A percentile compares a stretch with the other conserved stretches of the same genome.
Conservation (phyloP, 139 green algal species). For the Yamagishiella unicocca region DNA sequence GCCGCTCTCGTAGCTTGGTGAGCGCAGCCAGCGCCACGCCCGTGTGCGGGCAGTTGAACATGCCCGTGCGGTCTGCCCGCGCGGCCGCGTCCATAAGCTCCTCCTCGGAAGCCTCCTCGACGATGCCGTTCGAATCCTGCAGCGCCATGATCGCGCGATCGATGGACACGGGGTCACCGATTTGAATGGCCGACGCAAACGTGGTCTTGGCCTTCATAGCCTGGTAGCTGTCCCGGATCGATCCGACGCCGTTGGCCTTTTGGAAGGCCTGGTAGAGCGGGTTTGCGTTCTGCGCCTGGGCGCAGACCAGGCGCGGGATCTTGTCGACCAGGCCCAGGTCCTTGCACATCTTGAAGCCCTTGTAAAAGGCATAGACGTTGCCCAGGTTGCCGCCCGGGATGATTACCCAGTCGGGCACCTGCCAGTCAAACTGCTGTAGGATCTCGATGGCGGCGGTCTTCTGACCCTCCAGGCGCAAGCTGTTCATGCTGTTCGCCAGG, state of each 20-base stretch:
- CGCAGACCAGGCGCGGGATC: conserved; percentile 93
- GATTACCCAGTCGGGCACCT: conserved; percentile 99
- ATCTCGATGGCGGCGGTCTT: conserved; percentile 99
- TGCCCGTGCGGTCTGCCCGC: conserved; percentile 94
- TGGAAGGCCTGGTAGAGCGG: conserved; percentile 96
- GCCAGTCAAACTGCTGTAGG: conserved; percentile 99
- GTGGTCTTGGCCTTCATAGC: conserved; percentile 95
- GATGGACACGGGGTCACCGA: conserved; percentile 98
- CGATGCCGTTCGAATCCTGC: conserved; percentile 91
- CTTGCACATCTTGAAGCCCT: conserved; percentile 86
- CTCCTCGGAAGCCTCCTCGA: conserved; percentile 99
- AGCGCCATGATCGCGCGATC: conserved; percentile 98
- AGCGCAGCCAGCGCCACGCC: conserved; percentile 96
- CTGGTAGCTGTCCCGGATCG: conserved; percentile 79
- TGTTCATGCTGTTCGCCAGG: conserved; percentile 99
- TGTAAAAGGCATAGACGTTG: conserved; percentile 99
- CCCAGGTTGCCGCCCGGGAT: conserved; percentile 98
- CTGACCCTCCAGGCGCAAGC: conserved; percentile 97
- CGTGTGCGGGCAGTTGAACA: conserved; percentile 97
- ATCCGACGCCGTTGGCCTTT: conserved; percentile 47
- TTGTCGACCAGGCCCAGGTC: conserved; percentile 94
- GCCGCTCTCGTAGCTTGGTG: conserved; percentile 92
- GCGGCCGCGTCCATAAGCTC: conserved; percentile 99
- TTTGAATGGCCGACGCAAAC: conserved; percentile 97
- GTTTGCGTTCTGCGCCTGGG: conserved; percentile 96